Evolutionary conservation across 805 yeast species (phyloP), one percentile per base, ranked within the genome.

Genomic region (Metschnikowia proteae): DNA sequence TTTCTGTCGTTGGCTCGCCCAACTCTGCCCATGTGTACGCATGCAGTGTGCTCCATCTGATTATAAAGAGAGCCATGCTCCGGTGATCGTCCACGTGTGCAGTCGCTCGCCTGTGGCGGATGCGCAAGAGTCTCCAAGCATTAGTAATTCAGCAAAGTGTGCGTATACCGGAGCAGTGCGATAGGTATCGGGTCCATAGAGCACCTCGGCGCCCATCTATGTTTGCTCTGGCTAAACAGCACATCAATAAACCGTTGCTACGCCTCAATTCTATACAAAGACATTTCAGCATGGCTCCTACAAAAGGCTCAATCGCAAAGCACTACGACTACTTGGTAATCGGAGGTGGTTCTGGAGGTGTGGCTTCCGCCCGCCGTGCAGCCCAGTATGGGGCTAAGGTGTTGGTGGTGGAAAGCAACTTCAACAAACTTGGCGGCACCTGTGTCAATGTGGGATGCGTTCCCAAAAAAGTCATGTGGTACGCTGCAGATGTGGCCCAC

Each of bases 401-500:
- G 1, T 73, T 91, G 46, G 63, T 94, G 22, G 76, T 94, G 46
- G 99, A 94, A 68, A 81, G 88, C 36, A 80, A 82, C 46, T 84
- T 76, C 55, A 57, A 68, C 45, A 68, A 67, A 59, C 78, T 94
- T 70, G 99, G 99, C 50, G 99, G 99, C 28, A 94, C 99, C 37
- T 94, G 99, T 79, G 99, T 94, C 53, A 94, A 94, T 66, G 98
- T 92, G 38, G 99, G 99, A 22, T 94, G 99, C 77, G 99, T 94
- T 43, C 99, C 99, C 42, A 94, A 94, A 76, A 94, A 94, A 67
- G 89, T 94, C 40, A 91, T 94, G 97, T 94, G 99, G 99, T 85
- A 91, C 60, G 97, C 97, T 8, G 83, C 94, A 29, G 97, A 91
- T 60, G 70, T 88, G 66, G 97, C 97, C 17, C 79, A 80, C 54